Base-by-base conservation (phyloP, 306 rosid genomes). In the Biancaea sappan region DNA sequence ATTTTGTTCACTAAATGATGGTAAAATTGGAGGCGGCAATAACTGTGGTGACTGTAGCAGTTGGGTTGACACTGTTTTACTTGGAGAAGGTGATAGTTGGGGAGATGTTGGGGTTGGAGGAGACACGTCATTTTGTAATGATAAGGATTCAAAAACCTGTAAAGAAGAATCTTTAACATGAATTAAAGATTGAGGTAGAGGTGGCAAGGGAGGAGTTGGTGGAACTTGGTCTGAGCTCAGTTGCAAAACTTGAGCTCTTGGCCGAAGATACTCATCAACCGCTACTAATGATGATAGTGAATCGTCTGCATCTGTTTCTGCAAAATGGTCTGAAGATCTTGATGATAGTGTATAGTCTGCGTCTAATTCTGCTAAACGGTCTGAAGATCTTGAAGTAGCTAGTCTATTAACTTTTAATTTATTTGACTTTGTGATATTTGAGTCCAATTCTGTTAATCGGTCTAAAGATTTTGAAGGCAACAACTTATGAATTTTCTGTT, bases 381-480 rank as follows among this genome's bases (percentile, higher is more conserved):
- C 68, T 62, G 68, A 62, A 19, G 68, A 62, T 62, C 31, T 62
- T 37, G 68, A 62, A 62, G 31, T 3, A 16, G 1, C 14, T 6
- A 62, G 68, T 31, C 37, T 62, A 37, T 35, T 47, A 37, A 35
- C 0, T 24, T 35, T 35, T 3, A 35, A 3, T 37, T 62, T 19
- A 12, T 37, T 18, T 34, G 46, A 34, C 18, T 5, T 9, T 16
- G 13, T 16, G 65, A 22, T 2, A 29, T 31, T 32, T 62, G 69
- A 61, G 79, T n/a, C n/a, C n/a, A n/a, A n/a, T n/a, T n/a, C n/a
- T n/a, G n/a, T n/a, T n/a, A n/a, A n/a, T n/a, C 75, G 51, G 66
- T 81, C 75, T 64, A 84, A 85, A 77, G 90, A 74, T 86, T 79
- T 89, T 66, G 87, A 75, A 69, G 84, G 44, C 67, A 72, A 76